phyloP scores from a whole-genome alignment of 2,329 filamentous ascomycete genomes.

The Rhinocladiella mackenziei region DNA sequence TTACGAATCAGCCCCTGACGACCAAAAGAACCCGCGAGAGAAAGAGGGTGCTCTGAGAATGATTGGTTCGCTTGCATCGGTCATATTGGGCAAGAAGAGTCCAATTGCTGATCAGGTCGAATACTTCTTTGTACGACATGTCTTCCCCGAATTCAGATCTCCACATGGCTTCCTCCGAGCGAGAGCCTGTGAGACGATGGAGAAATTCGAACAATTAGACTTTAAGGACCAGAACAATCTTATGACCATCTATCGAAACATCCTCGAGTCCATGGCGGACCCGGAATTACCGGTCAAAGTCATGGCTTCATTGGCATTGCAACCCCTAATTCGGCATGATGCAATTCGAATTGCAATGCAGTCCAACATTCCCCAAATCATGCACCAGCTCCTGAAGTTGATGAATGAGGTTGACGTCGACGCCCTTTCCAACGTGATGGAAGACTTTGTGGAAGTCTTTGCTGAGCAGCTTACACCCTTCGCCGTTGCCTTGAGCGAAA shows the following conservation, averaged over 20 bases:
- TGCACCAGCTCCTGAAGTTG: constrained; percentile 96
- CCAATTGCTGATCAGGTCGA: constrained; percentile 96
- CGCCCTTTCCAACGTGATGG: constrained; percentile 96
- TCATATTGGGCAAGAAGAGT: constrained; percentile 96
- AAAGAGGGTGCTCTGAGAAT: constrained; percentile 96
- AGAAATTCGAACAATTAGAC: constrained; percentile 95
- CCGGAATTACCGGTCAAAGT: constrained; percentile 89
- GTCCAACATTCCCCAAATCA: constrained; percentile 95
- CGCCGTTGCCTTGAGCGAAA: constrained; percentile 90
- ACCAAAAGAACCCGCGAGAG: constrained; percentile 87
- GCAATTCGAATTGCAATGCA: constrained; percentile 94
- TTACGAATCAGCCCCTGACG: constrained; percentile 78
- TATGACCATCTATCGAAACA: constrained; percentile 92
- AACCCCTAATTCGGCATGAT: constrained; percentile 93
- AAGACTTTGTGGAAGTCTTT: constrained; percentile 98
- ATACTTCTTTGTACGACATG: constrained; percentile 96
- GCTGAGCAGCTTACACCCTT: constrained; percentile 96
- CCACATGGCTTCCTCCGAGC: constrained; percentile 87
- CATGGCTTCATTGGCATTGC: constrained; percentile 86
- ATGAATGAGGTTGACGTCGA: constrained; percentile 98
- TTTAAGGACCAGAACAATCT: constrained; percentile 97
- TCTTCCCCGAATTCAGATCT: constrained; percentile 96
- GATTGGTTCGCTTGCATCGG: constrained; percentile 91
- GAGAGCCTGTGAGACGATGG: constrained; percentile 91
- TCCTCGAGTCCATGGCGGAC: constrained; percentile 95